phyloP scores from a whole-genome alignment of 495 filamentous ascomycete genomes.

The Acidomyces sp. region DNA sequence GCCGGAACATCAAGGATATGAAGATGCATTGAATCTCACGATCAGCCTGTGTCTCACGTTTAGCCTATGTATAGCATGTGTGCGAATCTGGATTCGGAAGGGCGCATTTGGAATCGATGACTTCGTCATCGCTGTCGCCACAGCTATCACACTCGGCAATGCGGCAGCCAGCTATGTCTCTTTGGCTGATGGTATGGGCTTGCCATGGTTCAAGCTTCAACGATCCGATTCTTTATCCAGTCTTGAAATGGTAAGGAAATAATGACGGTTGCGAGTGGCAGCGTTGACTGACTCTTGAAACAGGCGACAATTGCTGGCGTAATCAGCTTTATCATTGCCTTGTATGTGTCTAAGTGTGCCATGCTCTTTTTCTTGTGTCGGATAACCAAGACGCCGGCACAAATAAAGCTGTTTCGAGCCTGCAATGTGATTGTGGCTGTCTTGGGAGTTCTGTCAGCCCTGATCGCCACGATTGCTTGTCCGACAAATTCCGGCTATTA shows the following conservation, averaged over 20 bases:
- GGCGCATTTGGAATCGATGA: constrained; percentile 6
- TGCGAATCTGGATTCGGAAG: constrained; percentile 5
- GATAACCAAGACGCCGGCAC: constrained; percentile 14
- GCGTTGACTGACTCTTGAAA: constrained; percentile 5
- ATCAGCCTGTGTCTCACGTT: constrained; percentile 9
- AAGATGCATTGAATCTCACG: constrained; percentile 4
- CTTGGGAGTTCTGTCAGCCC: constrained; percentile 8
- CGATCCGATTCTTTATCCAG: not conserved
- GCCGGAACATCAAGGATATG: not conserved
- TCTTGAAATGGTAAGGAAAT: constrained; percentile 1
- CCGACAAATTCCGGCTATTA: constrained; percentile 13
- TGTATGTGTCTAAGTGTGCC: constrained; percentile 21
- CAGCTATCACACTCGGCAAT: constrained; percentile 3
- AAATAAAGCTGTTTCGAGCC: constrained; percentile 3
- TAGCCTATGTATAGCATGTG: constrained; percentile 1
- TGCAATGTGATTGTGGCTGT: constrained; percentile 20
- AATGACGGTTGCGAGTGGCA: not conserved
- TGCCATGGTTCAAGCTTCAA: not conserved
- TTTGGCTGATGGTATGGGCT: constrained; percentile 2
- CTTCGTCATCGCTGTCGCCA: constrained; percentile 2
- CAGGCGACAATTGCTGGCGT: constrained; percentile 1
- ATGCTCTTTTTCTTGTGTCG: constrained; percentile 21
- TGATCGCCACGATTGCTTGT: constrained; percentile 11
- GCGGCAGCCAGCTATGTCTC: constrained; percentile 6
- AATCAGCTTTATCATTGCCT: constrained; percentile 13